Base-by-base conservation (phyloP, 257 asterid genomes). In the Solanum gandarillasii region DNA sequence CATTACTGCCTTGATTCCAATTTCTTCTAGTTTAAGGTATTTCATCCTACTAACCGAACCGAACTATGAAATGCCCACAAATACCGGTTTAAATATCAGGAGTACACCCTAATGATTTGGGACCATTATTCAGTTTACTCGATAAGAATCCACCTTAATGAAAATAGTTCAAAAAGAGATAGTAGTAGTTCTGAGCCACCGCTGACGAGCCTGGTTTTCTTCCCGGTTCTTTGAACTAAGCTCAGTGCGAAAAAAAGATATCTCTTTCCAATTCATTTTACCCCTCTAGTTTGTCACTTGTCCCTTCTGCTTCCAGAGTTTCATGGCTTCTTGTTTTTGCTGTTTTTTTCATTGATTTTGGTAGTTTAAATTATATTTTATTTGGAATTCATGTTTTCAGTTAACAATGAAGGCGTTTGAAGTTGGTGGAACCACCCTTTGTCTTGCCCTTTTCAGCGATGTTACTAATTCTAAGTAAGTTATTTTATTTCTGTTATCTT, bases 391-490 rank as follows among this genome's bases (percentile, higher is more conserved):
- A 46, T 48, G 12, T 18, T 48, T 83, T 83, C 88, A 62, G 89
- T 58, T n/a, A 76, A 83, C 83, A 14, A 97, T 97, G 99, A 95
- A 96, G 93, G 89, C 85, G 68, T 96, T 95, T 85, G 94, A 93
- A 32, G 92, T 94, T 35, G 91, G 91, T 46, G 99, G 98, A 36
- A 85, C 89, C 86, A 87, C 93, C 7, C 92, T 97, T 88, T 90
- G 93, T 86, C 94, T 97, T 86, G 95, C 95, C 87, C 99, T 97
- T 86, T 97, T 94, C 94, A 72, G 86, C 72, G 96, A 94, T 25
- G 99, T 97, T 87, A 82, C 97, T 92, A 97, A 97, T 91, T 94
- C 99, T 88, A 96, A 92, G 99, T 97, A 93, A 55, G 90, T 34
- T 74, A 46, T 13, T 25, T 74, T 83, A 41, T 87, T 20, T 68